Evolutionary conservation across 192 early-diverging fungal species (phyloP), one percentile per base, ranked within the genome.

Genomic region (Coemansia erecta): DNA sequence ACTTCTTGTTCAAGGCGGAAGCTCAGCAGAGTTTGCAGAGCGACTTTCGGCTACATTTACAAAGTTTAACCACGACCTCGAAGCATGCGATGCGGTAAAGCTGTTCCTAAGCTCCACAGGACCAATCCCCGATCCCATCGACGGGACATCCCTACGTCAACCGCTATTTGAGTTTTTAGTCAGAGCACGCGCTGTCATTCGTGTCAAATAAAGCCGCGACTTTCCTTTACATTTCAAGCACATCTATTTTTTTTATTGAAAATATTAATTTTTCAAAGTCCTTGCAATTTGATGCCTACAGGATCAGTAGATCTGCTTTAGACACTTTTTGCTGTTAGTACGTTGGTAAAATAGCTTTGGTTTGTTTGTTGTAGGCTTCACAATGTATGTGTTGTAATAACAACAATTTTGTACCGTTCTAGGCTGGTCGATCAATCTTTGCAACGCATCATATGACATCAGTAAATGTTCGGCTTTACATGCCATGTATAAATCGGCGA

Each of bases 121-220:
- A 24, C 64, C 65, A 10, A 68, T 71, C 52, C 69, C 75, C 7
- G 65, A 68, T 8, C 45, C 75, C 4, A 78, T 78, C 14, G 70
- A 78, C 50, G 50, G 75, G n/a, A 51, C 53, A 7, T 22, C 59
- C 24, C 43, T 78, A 56, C 69, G 75, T 15, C 75, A 78, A 55
- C 69, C 75, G 4, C 52, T 78, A 45, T 72, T 78, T 68, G 75
- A 78, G 55, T 78, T 78, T 22, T 52, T 78, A 39, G 62, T 78
- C 21, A 72, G 61, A 23, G 53, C 75, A 3, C 75, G 75, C 14
- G 75, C 75, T 5, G 63, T 78, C 3, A 45, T 78, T 41, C 75
- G 70, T 11, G 59, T 72, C 39, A 78, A 66, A 51, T 78, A 65
- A 17, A 17, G 7, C 18, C 17, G 45, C 2, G n/a, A 9, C 11